Conservation (phyloP, 1,284 basidiomycete genomes). For the Fomes fomentarius region DNA sequence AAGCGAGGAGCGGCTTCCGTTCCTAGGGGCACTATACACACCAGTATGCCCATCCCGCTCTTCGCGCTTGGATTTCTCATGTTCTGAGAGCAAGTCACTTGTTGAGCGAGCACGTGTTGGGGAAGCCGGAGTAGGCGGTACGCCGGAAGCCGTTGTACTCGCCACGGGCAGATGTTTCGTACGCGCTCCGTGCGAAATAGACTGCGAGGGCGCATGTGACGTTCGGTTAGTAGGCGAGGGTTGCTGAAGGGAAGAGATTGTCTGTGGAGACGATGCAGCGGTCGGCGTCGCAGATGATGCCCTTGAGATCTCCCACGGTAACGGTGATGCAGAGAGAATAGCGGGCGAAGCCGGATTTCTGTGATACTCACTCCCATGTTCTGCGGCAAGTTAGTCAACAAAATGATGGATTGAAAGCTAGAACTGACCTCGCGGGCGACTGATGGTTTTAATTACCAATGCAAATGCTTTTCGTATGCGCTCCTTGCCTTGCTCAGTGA, state of each 20-base stretch:
- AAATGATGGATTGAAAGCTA: neutral
- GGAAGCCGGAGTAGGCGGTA: constrained; percentile 32
- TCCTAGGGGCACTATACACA: constrained; percentile 16
- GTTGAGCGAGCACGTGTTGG: constrained; percentile 59
- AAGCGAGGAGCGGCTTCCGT: constrained; percentile 26
- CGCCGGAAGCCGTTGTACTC: constrained; percentile 10
- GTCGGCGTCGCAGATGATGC: constrained; percentile 54
- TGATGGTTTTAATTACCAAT: constrained; percentile 63
- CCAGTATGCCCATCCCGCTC: constrained; percentile 28
- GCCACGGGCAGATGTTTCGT: constrained; percentile 22
- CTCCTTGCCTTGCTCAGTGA: constrained; percentile 53
- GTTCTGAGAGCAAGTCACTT: constrained; percentile 55
- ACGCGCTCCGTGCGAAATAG: constrained; percentile 34
- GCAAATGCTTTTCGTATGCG: constrained; percentile 71
- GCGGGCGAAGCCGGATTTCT: constrained; percentile 76
- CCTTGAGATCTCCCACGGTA: constrained; percentile 56
- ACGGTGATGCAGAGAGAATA: constrained; percentile 45
- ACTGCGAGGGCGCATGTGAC: constrained; percentile 33
- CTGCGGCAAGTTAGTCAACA: neutral
- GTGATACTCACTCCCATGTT: constrained; percentile 35
- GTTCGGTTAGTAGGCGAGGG: constrained; percentile 32
- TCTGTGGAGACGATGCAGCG: constrained; percentile 40
- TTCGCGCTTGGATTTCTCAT: constrained; percentile 44
- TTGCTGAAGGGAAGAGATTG: constrained; percentile 33
- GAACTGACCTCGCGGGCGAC: constrained; percentile 54